A percentile compares a stretch with the other conserved stretches of the same genome.
Evolutionary conservation across 2,329 filamentous ascomycete species (phyloP).

Genomic region (Leptographium radiaticola): DNA sequence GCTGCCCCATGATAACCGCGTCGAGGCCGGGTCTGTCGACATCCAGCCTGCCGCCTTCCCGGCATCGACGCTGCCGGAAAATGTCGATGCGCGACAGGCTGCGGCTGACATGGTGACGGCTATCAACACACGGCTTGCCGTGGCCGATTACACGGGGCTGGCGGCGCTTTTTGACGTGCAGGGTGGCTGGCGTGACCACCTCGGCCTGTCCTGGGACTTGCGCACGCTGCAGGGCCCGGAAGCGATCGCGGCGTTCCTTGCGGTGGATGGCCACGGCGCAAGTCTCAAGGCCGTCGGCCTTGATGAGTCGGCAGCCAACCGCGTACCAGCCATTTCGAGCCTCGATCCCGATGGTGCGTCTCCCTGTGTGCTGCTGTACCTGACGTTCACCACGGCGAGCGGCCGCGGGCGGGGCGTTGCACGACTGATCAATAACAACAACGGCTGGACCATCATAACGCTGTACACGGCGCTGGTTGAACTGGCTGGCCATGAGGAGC

Average conservation of each 20-base stretch:
- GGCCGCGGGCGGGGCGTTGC: conserved; percentile 45
- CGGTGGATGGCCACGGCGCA: conserved; percentile 16
- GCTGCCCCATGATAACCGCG: conserved; percentile 8
- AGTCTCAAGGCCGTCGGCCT: conserved; percentile 30
- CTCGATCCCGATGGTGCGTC: conserved; percentile 37
- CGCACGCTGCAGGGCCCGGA: conserved; percentile 32
- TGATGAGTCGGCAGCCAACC: conserved; percentile 30
- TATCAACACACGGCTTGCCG: conserved; percentile 27
- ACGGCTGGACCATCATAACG: conserved; percentile 48
- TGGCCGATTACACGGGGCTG: conserved; percentile 20
- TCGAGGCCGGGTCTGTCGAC: conserved; percentile 40
- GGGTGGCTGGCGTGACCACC: conserved; percentile 46
- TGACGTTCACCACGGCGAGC: conserved; percentile 37
- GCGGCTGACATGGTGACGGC: conserved; percentile 23
- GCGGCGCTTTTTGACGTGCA: conserved; percentile 27
- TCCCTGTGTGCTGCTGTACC: conserved; percentile 42
- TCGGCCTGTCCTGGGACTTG: conserved; percentile 43
- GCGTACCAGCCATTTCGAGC: conserved; percentile 27
- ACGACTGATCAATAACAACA: conserved; percentile 29
- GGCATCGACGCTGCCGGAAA: conserved; percentile 14
- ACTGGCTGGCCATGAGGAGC: conserved; percentile 41
- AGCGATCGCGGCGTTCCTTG: conserved; percentile 27
- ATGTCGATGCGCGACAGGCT: conserved; percentile 22
- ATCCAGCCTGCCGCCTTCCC: conserved; percentile 32
- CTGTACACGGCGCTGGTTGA: conserved; percentile 46